Conservation (phyloP, 345 rosid species). For the Gossypium turneri region DNA sequence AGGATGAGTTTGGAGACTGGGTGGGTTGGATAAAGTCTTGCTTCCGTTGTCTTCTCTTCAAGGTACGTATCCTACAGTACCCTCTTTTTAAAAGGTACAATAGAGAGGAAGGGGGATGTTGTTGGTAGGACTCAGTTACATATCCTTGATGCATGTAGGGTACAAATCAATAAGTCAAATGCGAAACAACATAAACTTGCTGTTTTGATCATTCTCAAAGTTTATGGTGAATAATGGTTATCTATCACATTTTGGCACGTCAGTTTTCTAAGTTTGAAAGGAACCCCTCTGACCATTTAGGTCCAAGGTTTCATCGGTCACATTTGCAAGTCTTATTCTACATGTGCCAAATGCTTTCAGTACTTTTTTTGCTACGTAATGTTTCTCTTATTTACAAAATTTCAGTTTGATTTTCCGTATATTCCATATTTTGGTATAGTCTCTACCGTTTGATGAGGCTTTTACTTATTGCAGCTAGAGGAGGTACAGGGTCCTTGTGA, state of each 20-base stretch:
- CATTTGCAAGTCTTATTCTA: background rate
- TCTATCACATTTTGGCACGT: background rate
- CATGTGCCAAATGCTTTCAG: background rate
- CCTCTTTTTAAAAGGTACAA: background rate
- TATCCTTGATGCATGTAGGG: constrained; percentile 5
- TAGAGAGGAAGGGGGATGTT: background rate
- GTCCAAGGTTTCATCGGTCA: background rate
- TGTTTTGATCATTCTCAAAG: background rate
- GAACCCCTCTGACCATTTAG: background rate
- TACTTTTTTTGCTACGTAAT: background rate
- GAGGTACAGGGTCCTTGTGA: constrained; percentile 45
- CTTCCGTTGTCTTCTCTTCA: constrained; percentile 44
- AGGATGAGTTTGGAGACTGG: constrained; percentile 49
- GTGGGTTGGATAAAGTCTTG: constrained; percentile 68
- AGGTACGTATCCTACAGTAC: constrained; percentile 25
- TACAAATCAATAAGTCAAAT: background rate
- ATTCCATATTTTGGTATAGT: background rate
- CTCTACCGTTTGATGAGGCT: background rate
- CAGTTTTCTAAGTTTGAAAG: background rate
- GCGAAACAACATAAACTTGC: background rate
- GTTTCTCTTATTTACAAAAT: background rate
- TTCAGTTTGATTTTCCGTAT: background rate
- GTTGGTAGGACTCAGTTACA: background rate
- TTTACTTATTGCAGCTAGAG: constrained; percentile 40
- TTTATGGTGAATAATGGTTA: background rate